phyloP scores from a whole-genome alignment of 805 yeast species.

The Candida nonsorbophila region DNA sequence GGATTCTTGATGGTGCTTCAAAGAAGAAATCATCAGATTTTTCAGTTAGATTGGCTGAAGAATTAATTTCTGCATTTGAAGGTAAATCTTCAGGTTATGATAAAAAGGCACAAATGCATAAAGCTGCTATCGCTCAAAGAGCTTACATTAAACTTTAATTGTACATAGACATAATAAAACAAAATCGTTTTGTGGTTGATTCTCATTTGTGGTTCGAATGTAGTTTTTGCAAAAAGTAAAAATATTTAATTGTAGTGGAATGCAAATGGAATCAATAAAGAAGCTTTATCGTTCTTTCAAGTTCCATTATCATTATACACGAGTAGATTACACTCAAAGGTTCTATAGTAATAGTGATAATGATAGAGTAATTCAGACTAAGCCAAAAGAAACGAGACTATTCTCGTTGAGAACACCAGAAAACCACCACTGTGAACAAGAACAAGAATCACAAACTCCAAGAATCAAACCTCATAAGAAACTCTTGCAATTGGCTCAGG shows the following conservation, averaged over 20 bases:
- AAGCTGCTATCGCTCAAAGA: conserved; percentile 83
- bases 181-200: no score
- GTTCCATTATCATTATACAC: conserved; percentile 26
- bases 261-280: conserved; percentile 8
- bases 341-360: conserved; percentile 33
- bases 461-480: no score
- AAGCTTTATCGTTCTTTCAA: conserved; percentile 17
- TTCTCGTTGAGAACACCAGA: no score
- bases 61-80: conserved; percentile 66
- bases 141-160: conserved; percentile 52
- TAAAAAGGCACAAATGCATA: conserved; percentile 77
- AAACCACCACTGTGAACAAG: no score
- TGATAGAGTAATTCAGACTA: conserved; percentile 33
- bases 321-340: conserved; percentile 28
- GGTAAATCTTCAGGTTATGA: conserved; percentile 84
- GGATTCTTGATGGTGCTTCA: conserved; percentile 84
- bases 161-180: conserved; percentile 8
- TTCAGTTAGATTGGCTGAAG: conserved; percentile 88
- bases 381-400: conserved; percentile 25
- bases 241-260: no score
- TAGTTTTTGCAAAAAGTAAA: no score
- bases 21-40: conserved; percentile 76
- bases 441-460: no score
- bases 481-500: no score
- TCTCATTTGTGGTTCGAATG: no score